Percentiles rank a stretch among this genome's conserved stretches.
Evolutionary conservation across 345 rosid genomes (phyloP).

Genomic region (Triadica sebifera): DNA sequence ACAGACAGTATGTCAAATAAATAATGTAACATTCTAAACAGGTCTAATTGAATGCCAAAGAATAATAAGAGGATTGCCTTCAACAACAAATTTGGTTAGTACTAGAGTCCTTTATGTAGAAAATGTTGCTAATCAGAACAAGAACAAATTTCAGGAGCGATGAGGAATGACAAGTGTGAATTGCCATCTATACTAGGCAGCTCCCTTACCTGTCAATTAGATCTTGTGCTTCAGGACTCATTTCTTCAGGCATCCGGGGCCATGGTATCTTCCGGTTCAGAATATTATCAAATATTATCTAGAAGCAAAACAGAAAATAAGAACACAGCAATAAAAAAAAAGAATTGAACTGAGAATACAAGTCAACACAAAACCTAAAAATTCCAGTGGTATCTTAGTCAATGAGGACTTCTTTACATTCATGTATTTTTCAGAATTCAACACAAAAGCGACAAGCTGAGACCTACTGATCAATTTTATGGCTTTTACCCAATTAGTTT

Average conservation of each 20-base stretch:
- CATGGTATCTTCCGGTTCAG: slow-evolving; percentile 98
- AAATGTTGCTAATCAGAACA: not conserved
- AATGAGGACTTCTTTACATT: not conserved
- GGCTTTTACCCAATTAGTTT: not conserved
- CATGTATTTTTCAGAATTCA: not conserved
- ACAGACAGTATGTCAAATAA: not conserved
- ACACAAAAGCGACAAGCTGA: not conserved
- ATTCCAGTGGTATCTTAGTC: not conserved
- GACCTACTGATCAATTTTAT: not conserved
- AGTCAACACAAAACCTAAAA: not conserved
- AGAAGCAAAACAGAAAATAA: slow-evolving; percentile 32
- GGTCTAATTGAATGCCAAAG: not conserved
- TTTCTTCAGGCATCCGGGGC: slow-evolving; percentile 79
- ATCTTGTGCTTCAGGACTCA: slow-evolving; percentile 84
- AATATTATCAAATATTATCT: slow-evolving; percentile 97
- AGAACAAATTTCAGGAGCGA: not conserved
- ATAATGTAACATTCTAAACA: not conserved
- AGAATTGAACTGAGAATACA: not conserved
- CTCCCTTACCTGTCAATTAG: slow-evolving; percentile 71
- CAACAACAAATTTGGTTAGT: not conserved
- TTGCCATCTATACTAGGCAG: not conserved
- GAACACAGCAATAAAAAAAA: slow-evolving; percentile 4
- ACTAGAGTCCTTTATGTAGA: not conserved
- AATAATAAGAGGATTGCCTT: not conserved
- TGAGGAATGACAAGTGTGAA: not conserved